Conservation (phyloP, 73 alveolate genomes). For the Paramecium pentaurelia region DNA sequence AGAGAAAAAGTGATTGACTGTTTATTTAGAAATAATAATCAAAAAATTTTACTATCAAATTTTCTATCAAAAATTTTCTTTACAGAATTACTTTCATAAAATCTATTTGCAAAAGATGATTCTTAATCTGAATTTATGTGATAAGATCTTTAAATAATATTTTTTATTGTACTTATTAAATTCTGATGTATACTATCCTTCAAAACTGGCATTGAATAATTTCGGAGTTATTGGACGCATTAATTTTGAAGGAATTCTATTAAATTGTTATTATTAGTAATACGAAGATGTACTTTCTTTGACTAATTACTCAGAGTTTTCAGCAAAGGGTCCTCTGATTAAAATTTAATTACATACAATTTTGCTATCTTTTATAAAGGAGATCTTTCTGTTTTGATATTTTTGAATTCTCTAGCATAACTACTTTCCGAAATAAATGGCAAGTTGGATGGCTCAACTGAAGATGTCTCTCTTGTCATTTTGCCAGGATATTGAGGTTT, state of each 20-base stretch:
- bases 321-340: conserved; percentile 23
- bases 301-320: not conserved
- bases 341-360: not conserved
- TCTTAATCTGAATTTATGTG: not conserved
- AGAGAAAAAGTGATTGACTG: not conserved
- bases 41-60: not conserved
- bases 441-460: not conserved
- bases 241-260: not conserved
- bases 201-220: conserved; percentile 6
- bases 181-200: not conserved
- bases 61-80: not conserved
- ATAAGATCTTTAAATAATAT: not conserved
- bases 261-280: not conserved
- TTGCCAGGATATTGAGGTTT: conserved; percentile 1
- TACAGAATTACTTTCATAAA: conserved; percentile 6
- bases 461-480: not conserved
- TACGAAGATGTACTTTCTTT: conserved; percentile 12
- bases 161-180: not conserved
- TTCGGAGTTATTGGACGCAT: not conserved
- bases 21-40: not conserved
- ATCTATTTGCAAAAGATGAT: not conserved
- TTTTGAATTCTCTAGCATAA: not conserved
- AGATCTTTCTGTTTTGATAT: not conserved
- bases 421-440: not conserved
- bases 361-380: not conserved